These are phyloP conservation scores for Periconia macrospinosa DNA, from an alignment of 2,329 filamentous ascomycete species.

Conservation along the genomic window DNA sequence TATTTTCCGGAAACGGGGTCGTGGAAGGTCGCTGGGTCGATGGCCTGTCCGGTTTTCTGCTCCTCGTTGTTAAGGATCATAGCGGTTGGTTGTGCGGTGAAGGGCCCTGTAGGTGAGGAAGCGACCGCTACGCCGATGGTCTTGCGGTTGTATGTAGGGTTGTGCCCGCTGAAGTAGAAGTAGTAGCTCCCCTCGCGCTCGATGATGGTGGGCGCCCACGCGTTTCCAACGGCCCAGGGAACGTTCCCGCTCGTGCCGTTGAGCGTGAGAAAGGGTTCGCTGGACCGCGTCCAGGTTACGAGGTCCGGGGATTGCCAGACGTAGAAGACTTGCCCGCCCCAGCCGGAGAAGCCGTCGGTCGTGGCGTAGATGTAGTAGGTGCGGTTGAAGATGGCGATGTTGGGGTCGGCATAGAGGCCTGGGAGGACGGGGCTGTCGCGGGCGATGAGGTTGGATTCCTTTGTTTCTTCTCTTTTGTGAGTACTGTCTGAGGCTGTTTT, in stretches of 20 bases:
- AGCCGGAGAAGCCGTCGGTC: slow-evolving; percentile 28
- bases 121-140: slow-evolving; percentile 33
- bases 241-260: slow-evolving; percentile 31
- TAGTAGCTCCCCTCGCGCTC: slow-evolving; percentile 25
- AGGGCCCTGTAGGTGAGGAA: slow-evolving; percentile 23
- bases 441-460: neutral
- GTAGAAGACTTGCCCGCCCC: slow-evolving; percentile 32
- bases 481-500: slow-evolving; percentile 1
- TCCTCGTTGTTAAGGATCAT: slow-evolving; percentile 31
- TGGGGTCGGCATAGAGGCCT: slow-evolving; percentile 31
- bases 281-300: slow-evolving; percentile 25
- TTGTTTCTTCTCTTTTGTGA: neutral
- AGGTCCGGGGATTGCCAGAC: slow-evolving; percentile 30
- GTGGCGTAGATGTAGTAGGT: slow-evolving; percentile 33
- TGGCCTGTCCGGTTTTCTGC: slow-evolving; percentile 25
- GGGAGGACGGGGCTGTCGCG: slow-evolving; percentile 24
- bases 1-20: slow-evolving; percentile 28
- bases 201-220: slow-evolving; percentile 33
- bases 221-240: slow-evolving; percentile 30
- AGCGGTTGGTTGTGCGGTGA: slow-evolving; percentile 25
- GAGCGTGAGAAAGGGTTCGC: slow-evolving; percentile 25
- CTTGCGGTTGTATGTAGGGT: slow-evolving; percentile 27
- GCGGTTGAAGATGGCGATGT: slow-evolving; percentile 26
- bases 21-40: slow-evolving; percentile 26
- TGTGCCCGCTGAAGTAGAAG: slow-evolving; percentile 33